Conservation (phyloP, 805 yeast species). For the Sungouiella blattae region DNA sequence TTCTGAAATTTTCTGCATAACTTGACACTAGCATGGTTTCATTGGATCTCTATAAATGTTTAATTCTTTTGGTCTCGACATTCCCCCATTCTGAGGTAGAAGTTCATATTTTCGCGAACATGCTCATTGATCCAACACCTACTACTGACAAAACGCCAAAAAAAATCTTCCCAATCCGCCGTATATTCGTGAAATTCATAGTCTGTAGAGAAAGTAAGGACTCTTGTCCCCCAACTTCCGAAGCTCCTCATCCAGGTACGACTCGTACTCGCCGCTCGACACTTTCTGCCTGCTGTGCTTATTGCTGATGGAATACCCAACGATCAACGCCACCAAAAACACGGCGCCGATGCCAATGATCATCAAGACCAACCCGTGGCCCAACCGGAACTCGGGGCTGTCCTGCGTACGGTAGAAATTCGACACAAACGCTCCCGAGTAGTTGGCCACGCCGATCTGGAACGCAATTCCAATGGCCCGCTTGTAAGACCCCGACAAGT, state of each 20-base stretch:
- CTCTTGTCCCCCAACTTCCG: conserved; percentile 38
- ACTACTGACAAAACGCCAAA: no score
- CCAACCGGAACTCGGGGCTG: conserved; percentile 21
- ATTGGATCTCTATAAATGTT: no score
- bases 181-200: not conserved
- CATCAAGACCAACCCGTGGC: conserved; percentile 26
- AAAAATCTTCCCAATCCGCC: no score
- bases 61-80: no score
- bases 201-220: conserved; percentile 32
- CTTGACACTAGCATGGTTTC: no score
- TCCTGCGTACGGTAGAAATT: conserved; percentile 26
- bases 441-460: conserved; percentile 34
- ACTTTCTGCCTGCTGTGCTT: conserved; percentile 11
- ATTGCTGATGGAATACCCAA: conserved; percentile 22
- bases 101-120: no score
- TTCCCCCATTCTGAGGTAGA: no score
- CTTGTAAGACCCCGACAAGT: conserved; percentile 29
- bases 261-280: conserved; percentile 24
- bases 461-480: conserved; percentile 34
- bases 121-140: no score
- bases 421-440: conserved; percentile 31
- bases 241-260: conserved; percentile 21
- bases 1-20: no score
- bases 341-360: conserved; percentile 26
- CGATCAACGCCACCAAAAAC: conserved; percentile 14